A percentile compares a stretch with the other conserved stretches of the same genome.
Evolutionary conservation across 805 yeast genomes (phyloP).

Genomic region (Debaryomyces castellii): DNA sequence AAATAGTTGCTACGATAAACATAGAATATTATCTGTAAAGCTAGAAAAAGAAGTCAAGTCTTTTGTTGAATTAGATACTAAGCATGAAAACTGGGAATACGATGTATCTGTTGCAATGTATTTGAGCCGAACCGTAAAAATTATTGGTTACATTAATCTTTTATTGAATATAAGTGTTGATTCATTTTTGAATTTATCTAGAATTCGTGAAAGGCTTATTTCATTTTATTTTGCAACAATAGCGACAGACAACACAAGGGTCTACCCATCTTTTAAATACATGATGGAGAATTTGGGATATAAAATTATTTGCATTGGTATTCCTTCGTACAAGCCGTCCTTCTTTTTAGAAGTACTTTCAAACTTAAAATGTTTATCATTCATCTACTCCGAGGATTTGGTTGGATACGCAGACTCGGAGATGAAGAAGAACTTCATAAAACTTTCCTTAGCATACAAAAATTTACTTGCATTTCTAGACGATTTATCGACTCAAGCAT

Average conservation of each 20-base stretch:
- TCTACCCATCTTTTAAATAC: slow-evolving; percentile 3
- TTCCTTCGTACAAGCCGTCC: slow-evolving; percentile 24
- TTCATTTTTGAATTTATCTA: slow-evolving; percentile 9
- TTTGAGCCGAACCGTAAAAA: neutral
- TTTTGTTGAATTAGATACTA: neutral
- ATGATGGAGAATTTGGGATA: slow-evolving; percentile 9
- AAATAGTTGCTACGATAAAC: neutral
- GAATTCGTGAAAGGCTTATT: neutral
- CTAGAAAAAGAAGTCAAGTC: neutral
- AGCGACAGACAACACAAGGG: neutral
- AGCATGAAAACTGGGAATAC: neutral
- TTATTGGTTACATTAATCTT: slow-evolving; percentile 5
- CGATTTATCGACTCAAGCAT: slow-evolving; percentile 13
- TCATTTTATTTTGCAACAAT: neutral
- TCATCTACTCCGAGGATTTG: slow-evolving; percentile 6
- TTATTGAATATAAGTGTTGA: slow-evolving; percentile 11
- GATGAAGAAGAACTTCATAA: slow-evolving; percentile 1
- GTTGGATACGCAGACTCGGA: neutral
- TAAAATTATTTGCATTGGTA: slow-evolving; percentile 15
- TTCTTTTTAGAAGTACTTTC: slow-evolving; percentile 17
- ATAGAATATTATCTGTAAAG: neutral
- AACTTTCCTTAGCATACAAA: slow-evolving; percentile 11
- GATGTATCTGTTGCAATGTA: neutral
- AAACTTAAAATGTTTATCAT: slow-evolving; percentile 11
- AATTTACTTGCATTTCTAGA: slow-evolving; percentile 15